phyloP scores from a whole-genome alignment of 495 filamentous ascomycete genomes.

The Neurospora terricola region DNA sequence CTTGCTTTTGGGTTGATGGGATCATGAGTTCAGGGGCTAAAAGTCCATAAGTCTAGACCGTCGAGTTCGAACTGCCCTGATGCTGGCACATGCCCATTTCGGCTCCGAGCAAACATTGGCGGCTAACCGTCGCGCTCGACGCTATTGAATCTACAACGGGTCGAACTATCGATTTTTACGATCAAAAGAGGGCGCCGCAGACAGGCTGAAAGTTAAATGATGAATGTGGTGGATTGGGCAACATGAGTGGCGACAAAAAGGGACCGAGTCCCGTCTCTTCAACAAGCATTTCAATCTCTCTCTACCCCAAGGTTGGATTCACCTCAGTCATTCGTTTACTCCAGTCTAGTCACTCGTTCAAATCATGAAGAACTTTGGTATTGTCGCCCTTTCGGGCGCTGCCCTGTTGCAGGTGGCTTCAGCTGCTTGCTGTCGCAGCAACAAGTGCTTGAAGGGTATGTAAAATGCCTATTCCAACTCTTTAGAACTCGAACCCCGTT shows the following conservation, averaged over 20 bases:
- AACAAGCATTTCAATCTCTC: not conserved
- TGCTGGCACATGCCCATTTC: not conserved
- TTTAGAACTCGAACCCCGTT: not conserved
- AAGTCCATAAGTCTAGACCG: not conserved
- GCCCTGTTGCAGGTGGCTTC: not conserved
- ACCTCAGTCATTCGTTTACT: constrained; percentile 4
- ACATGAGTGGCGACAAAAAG: not conserved
- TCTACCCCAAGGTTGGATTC: not conserved
- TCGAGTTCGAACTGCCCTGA: not conserved
- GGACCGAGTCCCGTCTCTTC: not conserved
- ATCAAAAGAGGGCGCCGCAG: not conserved
- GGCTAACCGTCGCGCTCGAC: not conserved
- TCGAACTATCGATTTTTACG: not conserved
- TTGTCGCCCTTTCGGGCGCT: constrained; percentile 1
- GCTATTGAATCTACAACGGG: not conserved
- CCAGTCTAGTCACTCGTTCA: constrained; percentile 1
- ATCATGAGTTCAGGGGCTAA: not conserved
- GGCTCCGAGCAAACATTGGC: not conserved
- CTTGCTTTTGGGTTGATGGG: not conserved
- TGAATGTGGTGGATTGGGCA: not conserved
- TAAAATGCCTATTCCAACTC: not conserved
- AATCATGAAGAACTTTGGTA: constrained; percentile 4
- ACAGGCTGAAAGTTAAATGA: not conserved
- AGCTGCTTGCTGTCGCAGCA: constrained; percentile 2
- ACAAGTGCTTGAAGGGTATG: constrained; percentile 3